Evolutionary conservation across 2,329 filamentous ascomycete species (phyloP), one percentile per base, ranked within the genome.

Genomic region (Trichoderma sp.): DNA sequence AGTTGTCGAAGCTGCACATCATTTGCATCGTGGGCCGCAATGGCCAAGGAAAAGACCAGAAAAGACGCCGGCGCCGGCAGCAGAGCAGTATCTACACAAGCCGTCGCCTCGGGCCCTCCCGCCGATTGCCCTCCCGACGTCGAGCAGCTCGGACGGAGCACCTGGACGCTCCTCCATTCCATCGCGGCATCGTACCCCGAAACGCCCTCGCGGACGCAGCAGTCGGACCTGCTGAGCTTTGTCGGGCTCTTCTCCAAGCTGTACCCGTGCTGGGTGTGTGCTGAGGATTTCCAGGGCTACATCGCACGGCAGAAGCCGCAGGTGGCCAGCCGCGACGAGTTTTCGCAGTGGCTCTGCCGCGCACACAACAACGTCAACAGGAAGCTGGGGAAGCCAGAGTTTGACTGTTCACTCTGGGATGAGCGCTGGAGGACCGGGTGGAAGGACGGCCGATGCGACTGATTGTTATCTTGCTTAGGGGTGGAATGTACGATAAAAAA

Each of bases 201-300:
- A 8, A 79, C 77, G 8, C 93, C 95, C 0, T 87, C 89, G 0
- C 78, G 83, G 1, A 78, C 83, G 10, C 87, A 97, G 73, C 93
- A 97, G 77, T 81, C 82, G 34, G 91, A 97, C 73, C 90, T 96
- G 73, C 84, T 84, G 67, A 84, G 87, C 61, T 98, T 99, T 80
- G 84, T 99, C 73, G 81, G 83, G 27, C 84, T 93, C 2, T 97
- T 99, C 78, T 89, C 92, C 29, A 91, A 90, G 72, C 80, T 98
- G 22, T 99, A 99, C 76, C 95, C 95, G 4, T 99, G 95, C 83
- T 97, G 94, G 93, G 87, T 91, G 3, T 99, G 95, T 79, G 95
- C 94, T 37, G 91, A 94, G 69, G 94, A 98, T 76, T 97, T 99
- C 78, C 90, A 90, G 78, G 78, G 78, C 0, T 98, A 94, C 85